phyloP scores from a whole-genome alignment of 441 rosid genomes.

The Euphorbia celastroides region DNA sequence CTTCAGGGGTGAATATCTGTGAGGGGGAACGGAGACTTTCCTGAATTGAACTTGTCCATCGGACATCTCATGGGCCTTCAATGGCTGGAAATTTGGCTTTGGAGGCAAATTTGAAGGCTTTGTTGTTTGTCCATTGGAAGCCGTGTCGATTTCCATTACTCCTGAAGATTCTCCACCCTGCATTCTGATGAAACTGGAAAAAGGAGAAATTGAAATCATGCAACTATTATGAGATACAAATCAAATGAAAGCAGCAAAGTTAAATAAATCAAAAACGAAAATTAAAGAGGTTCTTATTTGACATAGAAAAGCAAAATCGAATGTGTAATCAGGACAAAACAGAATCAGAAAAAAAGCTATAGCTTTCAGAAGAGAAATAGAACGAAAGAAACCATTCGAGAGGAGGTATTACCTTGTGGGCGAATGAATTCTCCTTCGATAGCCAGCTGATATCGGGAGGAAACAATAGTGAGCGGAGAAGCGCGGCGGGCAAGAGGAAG shows the following conservation, averaged over 20 bases:
- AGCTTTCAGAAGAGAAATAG: too few species aligned
- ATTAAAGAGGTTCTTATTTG: too few species aligned
- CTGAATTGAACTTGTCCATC: conserved; percentile 67
- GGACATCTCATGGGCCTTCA: conserved; percentile 80
- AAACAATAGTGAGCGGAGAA: too few species aligned
- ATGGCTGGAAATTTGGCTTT: conserved; percentile 58
- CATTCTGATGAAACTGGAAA: conserved; percentile 17
- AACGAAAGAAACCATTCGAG: too few species aligned
- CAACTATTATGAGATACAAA: not conserved
- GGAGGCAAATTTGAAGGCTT: conserved; percentile 26
- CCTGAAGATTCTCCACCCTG: conserved; percentile 20
- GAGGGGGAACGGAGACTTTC: conserved; percentile 65
- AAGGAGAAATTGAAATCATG: not conserved
- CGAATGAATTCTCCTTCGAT: too few species aligned
- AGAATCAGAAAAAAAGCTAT: too few species aligned
- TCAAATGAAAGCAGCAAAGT: not conserved
- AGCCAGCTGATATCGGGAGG: too few species aligned
- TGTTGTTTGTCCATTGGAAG: not conserved
- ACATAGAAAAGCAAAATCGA: too few species aligned
- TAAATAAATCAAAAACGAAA: too few species aligned
- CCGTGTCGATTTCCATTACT: conserved; percentile 44
- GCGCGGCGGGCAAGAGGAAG: too few species aligned
- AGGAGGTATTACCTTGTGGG: too few species aligned
- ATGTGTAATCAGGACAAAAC: too few species aligned
- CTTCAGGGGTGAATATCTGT: conserved; percentile 71